A percentile compares a stretch with the other conserved stretches of the same genome.
Evolutionary conservation across 495 filamentous ascomycete genomes (phyloP).

Genomic region (Daldinia grandis): DNA sequence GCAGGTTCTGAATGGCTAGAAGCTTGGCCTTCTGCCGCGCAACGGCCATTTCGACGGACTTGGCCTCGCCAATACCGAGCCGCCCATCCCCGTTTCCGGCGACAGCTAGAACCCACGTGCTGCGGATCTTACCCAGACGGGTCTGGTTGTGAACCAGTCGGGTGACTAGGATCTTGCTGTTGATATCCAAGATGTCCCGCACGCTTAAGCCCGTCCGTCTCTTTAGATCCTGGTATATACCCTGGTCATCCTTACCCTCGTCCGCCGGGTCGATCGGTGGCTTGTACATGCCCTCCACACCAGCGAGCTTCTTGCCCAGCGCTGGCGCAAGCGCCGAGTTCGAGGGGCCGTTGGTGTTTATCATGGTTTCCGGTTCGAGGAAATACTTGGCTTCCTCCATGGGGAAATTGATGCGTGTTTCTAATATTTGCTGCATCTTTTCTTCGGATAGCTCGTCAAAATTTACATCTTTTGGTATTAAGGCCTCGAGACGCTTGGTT

Average conservation of each 20-base stretch:
- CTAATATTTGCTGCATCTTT: conserved; percentile 34
- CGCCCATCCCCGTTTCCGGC: conserved; percentile 87
- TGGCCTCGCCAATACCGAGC: conserved; percentile 88
- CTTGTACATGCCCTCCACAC: conserved; percentile 60
- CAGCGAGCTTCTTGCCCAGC: conserved; percentile 54
- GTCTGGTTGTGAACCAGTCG: conserved; percentile 91
- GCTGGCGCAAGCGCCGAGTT: conserved; percentile 54
- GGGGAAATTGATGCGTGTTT: conserved; percentile 29
- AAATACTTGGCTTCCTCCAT: conserved; percentile 50
- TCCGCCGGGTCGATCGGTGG: conserved; percentile 54
- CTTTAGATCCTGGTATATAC: conserved; percentile 62
- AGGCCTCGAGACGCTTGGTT: conserved; percentile 63
- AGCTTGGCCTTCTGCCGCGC: conserved; percentile 72
- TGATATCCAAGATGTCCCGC: conserved; percentile 62
- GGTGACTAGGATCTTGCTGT: conserved; percentile 70
- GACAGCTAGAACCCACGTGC: conserved; percentile 73
- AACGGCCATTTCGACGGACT: conserved; percentile 74
- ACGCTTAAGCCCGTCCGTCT: conserved; percentile 72
- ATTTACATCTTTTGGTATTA: conserved; percentile 58
- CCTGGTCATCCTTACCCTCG: conserved; percentile 51
- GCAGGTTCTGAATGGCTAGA: conserved; percentile 84
- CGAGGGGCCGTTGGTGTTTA: conserved; percentile 43
- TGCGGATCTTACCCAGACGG: conserved; percentile 88
- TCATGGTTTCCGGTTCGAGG: conserved; percentile 52
- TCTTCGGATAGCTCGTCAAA: conserved; percentile 44